These are phyloP conservation scores for Phytophthora rubi DNA, from an alignment of 352 stramenopile genomes.

Conservation along the genomic window DNA sequence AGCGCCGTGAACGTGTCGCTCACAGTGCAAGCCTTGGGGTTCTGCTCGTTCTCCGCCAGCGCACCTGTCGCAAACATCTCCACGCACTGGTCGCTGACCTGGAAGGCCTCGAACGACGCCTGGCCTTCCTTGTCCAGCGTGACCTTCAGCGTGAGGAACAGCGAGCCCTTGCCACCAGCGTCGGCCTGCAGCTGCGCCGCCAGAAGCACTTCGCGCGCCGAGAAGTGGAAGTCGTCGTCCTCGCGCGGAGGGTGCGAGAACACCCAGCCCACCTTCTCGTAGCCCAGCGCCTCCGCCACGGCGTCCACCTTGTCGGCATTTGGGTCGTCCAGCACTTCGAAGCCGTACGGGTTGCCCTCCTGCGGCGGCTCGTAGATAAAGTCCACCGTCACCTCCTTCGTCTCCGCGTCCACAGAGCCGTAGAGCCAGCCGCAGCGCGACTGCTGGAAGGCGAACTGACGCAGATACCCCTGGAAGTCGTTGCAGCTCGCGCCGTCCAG, in stretches of 20 bases:
- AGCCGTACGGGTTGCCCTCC: constrained; percentile 87
- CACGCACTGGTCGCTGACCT: constrained; percentile 97
- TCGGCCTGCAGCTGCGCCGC: constrained; percentile 96
- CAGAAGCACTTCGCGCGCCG: constrained; percentile 89
- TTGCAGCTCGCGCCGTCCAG: constrained; percentile 90
- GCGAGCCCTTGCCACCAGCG: constrained; percentile 92
- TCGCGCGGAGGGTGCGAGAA: constrained; percentile 97
- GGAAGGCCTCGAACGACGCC: constrained; percentile 96
- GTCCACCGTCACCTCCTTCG: constrained; percentile 91
- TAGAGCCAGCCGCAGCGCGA: constrained; percentile 96
- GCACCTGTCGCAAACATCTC: constrained; percentile 98
- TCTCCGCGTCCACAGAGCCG: constrained; percentile 88
- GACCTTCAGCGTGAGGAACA: constrained; percentile 97
- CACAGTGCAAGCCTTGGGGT: constrained; percentile 93
- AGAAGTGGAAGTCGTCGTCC: constrained; percentile 96
- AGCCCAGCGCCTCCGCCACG: constrained; percentile 88
- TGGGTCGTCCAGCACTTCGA: constrained; percentile 94
- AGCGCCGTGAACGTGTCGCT: constrained; percentile 97
- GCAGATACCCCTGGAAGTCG: constrained; percentile 92
- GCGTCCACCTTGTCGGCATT: constrained; percentile 84
- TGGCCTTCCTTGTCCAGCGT: constrained; percentile 94
- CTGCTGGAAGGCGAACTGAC: constrained; percentile 93
- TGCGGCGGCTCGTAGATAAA: constrained; percentile 97
- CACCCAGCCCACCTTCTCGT: constrained; percentile 97
- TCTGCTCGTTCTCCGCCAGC: constrained; percentile 84